These are phyloP conservation scores for Lactarius vividus DNA, from an alignment of 768 basidiomycete species.

Conservation along the genomic window DNA sequence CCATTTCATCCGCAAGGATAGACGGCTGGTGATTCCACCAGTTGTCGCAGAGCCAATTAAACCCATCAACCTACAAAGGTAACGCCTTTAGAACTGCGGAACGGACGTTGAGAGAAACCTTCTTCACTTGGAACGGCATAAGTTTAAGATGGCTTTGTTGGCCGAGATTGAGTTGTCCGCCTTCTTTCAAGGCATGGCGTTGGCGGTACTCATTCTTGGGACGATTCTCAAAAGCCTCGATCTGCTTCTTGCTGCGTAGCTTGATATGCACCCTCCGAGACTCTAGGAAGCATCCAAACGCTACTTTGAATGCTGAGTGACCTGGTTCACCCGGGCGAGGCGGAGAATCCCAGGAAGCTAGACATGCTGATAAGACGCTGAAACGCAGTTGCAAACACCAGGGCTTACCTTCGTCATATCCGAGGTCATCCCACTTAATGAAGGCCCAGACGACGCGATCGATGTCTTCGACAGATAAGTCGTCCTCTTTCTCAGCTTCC, in stretches of 20 bases:
- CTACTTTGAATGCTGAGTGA: conserved; percentile 63
- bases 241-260: conserved; percentile 42
- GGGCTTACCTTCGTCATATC: conserved; percentile 85
- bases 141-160: conserved; percentile 61
- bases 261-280: conserved; percentile 62
- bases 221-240: conserved; percentile 50
- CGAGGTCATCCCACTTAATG: conserved; percentile 90
- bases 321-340: conserved; percentile 55
- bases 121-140: conserved; percentile 81
- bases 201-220: conserved; percentile 52
- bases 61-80: conserved; percentile 59
- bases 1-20: conserved; percentile 98
- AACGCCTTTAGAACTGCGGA: conserved; percentile 6
- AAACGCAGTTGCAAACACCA: conserved; percentile 4
- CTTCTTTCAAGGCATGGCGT: conserved; percentile 40
- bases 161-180: conserved; percentile 58
- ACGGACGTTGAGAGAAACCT: background rate
- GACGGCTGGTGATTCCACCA: conserved; percentile 86
- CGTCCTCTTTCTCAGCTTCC: conserved; percentile 44
- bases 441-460: conserved; percentile 75
- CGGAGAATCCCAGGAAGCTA: conserved; percentile 94
- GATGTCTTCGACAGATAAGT: conserved; percentile 49
- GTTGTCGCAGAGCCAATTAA: conserved; percentile 82
- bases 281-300: conserved; percentile 63
- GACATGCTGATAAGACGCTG: background rate